Percentiles rank a stretch among this genome's conserved stretches.
These are phyloP conservation scores for Carex myosuroides DNA, from an alignment of 176 grass and related monocot species.

Conservation along the genomic window DNA sequence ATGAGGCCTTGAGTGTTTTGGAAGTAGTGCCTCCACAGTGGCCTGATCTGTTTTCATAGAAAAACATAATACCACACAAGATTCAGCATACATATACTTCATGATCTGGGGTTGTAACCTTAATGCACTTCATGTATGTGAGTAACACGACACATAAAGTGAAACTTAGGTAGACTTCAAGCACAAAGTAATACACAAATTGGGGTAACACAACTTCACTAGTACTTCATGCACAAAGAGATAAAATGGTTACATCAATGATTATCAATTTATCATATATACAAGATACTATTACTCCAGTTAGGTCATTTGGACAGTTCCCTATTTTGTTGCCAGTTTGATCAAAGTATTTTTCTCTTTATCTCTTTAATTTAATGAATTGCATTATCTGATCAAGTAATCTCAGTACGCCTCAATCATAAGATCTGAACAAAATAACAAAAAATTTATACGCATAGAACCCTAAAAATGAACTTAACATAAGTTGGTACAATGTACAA, in stretches of 20 bases:
- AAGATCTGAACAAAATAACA: neutral
- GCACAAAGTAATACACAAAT: neutral
- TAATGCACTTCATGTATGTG: neutral
- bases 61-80: neutral
- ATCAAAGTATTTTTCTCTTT: neutral
- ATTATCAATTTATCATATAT: neutral
- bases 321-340: neutral
- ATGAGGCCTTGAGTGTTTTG: conserved; percentile 87
- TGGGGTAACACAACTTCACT: neutral
- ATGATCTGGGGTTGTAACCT: neutral
- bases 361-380: neutral
- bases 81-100: neutral
- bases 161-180: neutral
- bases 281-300: neutral
- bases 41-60: conserved; percentile 63
- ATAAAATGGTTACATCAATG: neutral
- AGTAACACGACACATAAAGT: neutral
- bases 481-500: neutral
- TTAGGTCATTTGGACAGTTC: neutral
- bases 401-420: neutral
- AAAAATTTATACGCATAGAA: neutral
- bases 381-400: neutral
- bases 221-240: neutral
- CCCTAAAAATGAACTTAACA: neutral
- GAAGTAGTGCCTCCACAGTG: conserved; percentile 92